Base-by-base conservation (phyloP, 1,284 basidiomycete genomes). In the Schizopora paradoxa region DNA sequence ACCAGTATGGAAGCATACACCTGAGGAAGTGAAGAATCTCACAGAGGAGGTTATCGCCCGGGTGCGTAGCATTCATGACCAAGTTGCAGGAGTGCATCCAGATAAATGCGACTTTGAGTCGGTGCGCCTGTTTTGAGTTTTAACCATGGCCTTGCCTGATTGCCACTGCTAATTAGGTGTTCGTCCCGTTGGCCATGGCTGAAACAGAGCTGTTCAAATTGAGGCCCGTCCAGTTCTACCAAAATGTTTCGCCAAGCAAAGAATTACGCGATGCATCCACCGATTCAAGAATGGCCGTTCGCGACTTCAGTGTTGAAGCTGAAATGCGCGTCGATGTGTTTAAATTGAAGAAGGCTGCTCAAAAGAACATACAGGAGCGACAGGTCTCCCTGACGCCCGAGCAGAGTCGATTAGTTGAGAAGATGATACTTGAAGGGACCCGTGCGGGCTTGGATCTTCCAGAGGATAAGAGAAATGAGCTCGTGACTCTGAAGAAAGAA, bases 241-340 rank as follows among this genome's bases (percentile, higher is more conserved):
- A 88, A 61, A 86, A 88, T 54, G 85, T 91, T 16, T 84, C 85
- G 11, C 66, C 79, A 0, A 68, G 72, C 43, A 81, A 88, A 59
- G 76, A 74, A 36, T 70, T 91, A 16, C 74, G 88, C 5, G 85
- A 89, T 55, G 82, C 85, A 1, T 82, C 84, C 1, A 84, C 79
- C 47, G 75, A 76, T 29, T 79, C 82, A 1, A 86, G 90, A 58
- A 72, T 76, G n/a, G 66, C 77, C 33, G 63, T 81, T 18, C 77
- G 79, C 39, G 76, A 86, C 51, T 87, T 78, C 51, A 67, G 67
- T 19, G 79, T 90, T 32, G 81, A 87, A 51, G 70, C 76, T 1
- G 79, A 79, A 11, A 89, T 89, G 81, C 76, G 88, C 6, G 59
- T 83, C 36, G 89, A 91, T 55, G 74, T 91, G 28, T 91, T 77